Conservation (phyloP, 306 rosid species). For the Prosopis cineraria region DNA sequence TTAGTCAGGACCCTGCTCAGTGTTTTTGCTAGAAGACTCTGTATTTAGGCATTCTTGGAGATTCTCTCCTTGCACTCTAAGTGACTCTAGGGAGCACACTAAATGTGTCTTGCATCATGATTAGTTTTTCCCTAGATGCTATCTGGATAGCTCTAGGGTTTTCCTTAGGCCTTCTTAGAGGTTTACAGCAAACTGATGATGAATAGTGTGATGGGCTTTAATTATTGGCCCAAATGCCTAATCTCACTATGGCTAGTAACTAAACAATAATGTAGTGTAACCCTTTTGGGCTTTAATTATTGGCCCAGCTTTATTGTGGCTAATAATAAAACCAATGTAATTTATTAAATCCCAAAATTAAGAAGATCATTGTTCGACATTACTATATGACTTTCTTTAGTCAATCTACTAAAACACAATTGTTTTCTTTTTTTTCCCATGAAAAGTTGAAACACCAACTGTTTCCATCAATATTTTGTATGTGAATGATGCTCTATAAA, state of each 20-base stretch:
- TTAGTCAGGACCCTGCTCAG: background rate
- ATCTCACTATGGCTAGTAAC: background rate
- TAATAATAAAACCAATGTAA: background rate
- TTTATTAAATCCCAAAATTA: background rate
- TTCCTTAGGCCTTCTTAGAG: background rate
- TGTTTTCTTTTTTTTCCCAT: background rate
- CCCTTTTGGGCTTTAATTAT: background rate
- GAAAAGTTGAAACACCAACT: background rate
- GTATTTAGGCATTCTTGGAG: background rate
- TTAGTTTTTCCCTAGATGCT: background rate
- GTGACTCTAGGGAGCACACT: background rate
- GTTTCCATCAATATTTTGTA: slow-evolving; percentile 20
- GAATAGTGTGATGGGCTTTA: background rate
- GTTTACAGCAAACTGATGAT: background rate
- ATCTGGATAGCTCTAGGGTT: background rate
- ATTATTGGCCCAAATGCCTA: background rate
- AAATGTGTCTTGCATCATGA: background rate
- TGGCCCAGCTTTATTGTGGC: background rate
- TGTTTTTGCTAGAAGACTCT: background rate
- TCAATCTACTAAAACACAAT: background rate
- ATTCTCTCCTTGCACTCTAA: background rate
- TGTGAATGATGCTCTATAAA: slow-evolving; percentile 1
- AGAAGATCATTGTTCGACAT: background rate
- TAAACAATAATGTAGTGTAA: background rate
- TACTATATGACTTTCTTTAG: background rate